These are phyloP conservation scores for Trichoderma reesei DNA, from an alignment of 495 filamentous ascomycete species.

Conservation along the genomic window DNA sequence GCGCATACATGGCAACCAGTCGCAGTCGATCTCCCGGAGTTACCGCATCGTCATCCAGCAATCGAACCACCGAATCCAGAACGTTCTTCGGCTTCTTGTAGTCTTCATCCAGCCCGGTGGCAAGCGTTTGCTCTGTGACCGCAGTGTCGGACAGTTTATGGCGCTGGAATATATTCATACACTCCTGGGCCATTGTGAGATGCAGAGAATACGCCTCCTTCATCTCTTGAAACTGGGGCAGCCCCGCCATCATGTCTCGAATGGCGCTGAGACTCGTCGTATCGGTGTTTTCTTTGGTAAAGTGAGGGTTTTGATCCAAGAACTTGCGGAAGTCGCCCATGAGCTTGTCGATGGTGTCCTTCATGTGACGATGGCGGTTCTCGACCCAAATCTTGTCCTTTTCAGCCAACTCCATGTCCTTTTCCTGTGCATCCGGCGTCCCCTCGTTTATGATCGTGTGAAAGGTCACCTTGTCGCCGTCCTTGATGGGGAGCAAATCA, in stretches of 20 bases:
- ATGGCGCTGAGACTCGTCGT: constrained; percentile 80
- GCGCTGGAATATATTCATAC: constrained; percentile 82
- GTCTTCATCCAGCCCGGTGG: constrained; percentile 90
- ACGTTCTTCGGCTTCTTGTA: constrained; percentile 83
- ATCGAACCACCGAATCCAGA: constrained; percentile 71
- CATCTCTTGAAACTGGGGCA: constrained; percentile 88
- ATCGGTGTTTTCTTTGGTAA: constrained; percentile 58
- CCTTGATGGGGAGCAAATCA: constrained; percentile 78
- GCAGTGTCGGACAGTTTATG: constrained; percentile 81
- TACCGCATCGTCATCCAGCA: constrained; percentile 72
- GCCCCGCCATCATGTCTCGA: constrained; percentile 89
- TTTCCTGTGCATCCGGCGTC: constrained; percentile 53
- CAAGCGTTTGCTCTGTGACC: constrained; percentile 71
- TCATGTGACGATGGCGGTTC: constrained; percentile 93
- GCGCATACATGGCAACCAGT: constrained; percentile 72
- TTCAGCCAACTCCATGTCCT: constrained; percentile 83
- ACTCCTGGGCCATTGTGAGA: constrained; percentile 94
- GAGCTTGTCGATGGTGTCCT: constrained; percentile 88
- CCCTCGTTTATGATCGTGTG: constrained; percentile 69
- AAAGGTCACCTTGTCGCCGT: constrained; percentile 80
- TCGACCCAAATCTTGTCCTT: constrained; percentile 89
- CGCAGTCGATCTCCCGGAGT: constrained; percentile 65
- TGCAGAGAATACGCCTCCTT: constrained; percentile 94
- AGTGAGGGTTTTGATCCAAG: constrained; percentile 85
- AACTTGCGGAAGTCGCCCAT: constrained; percentile 90